Percentiles rank a stretch among this genome's conserved stretches.
Evolutionary conservation across 345 rosid species (phyloP).

Genomic region (Hibiscus mutabilis): DNA sequence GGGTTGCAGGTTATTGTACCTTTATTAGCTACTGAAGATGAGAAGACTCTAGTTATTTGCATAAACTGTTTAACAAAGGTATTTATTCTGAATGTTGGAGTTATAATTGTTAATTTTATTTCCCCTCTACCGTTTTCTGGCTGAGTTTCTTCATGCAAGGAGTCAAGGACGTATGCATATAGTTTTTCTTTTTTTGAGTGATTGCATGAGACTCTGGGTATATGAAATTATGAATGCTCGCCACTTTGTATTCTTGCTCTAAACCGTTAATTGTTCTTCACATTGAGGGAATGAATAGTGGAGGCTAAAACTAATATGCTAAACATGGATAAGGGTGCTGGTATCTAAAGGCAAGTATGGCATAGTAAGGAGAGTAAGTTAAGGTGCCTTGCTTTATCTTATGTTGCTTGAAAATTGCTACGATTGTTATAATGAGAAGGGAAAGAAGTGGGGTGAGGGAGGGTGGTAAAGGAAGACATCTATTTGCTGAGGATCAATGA

Average conservation of each 20-base stretch:
- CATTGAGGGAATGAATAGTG: background rate
- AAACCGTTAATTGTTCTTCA: background rate
- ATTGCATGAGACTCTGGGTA: background rate
- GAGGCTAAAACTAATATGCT: background rate
- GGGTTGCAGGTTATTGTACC: conserved; percentile 77
- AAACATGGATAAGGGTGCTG: background rate
- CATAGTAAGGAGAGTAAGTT: background rate
- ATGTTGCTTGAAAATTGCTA: background rate
- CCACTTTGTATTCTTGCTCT: background rate
- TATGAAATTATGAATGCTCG: background rate
- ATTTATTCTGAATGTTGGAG: conserved; percentile 6
- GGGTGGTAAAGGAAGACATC: background rate
- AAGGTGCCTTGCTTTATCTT: too few relatives aligned
- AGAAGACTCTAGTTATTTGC: conserved; percentile 92
- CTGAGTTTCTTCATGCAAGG: background rate
- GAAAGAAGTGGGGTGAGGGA: background rate
- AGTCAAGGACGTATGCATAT: background rate
- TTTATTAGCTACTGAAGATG: conserved; percentile 83
- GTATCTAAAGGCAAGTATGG: background rate
- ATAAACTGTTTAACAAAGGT: conserved; percentile 97
- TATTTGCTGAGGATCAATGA: background rate
- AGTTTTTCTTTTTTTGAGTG: background rate
- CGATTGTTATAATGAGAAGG: background rate
- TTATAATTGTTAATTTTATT: conserved; percentile 1
- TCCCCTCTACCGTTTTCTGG: background rate